Percentiles rank a stretch among this genome's conserved stretches.
Conservation (phyloP, 176 grass and related monocot genomes). For the Carex parvula region DNA sequence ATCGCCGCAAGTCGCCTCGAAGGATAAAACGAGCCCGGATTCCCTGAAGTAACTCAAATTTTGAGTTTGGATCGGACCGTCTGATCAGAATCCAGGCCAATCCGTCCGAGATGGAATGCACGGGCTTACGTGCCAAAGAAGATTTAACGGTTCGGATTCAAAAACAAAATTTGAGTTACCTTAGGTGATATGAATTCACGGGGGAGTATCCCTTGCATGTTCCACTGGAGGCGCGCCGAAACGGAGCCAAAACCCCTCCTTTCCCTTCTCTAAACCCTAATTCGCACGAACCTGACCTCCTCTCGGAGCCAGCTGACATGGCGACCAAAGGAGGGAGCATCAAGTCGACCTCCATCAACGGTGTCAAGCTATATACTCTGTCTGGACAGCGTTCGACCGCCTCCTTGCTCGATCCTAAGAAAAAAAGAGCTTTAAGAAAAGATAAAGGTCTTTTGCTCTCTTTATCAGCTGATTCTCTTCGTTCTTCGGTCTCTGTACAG, state of each 20-base stretch:
- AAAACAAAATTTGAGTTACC: no score
- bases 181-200: no score
- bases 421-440: slow-evolving; percentile 61
- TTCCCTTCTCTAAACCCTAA: not conserved
- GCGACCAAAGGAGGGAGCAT: slow-evolving; percentile 36
- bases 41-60: no score
- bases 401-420: slow-evolving; percentile 63
- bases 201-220: not conserved
- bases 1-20: no score
- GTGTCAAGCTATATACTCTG: slow-evolving; percentile 71
- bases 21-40: no score
- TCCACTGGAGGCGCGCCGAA: not conserved
- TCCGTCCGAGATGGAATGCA: no score
- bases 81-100: no score
- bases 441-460: slow-evolving; percentile 36
- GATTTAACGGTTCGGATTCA: no score
- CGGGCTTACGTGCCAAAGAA: no score
- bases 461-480: not conserved
- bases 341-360: slow-evolving; percentile 76
- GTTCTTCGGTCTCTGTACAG: not conserved
- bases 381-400: slow-evolving; percentile 48
- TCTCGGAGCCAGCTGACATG: not conserved
- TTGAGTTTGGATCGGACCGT: no score
- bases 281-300: not conserved
- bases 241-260: not conserved